Conservation (phyloP, 805 yeast genomes). For the Candida xiaguanensis region DNA sequence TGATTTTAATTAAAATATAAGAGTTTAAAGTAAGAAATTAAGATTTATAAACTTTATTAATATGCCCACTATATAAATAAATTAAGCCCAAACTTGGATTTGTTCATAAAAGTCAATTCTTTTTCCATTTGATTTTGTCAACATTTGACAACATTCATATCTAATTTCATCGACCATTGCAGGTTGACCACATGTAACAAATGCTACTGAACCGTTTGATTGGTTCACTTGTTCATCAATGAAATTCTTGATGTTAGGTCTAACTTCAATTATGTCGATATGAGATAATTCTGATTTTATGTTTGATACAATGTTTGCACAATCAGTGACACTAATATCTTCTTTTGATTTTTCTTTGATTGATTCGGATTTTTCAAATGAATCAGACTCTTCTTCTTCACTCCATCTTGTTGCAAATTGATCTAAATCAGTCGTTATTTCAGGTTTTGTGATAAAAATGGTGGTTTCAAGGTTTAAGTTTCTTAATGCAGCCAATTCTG, state of each 20-base stretch:
- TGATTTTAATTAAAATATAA: too few relatives aligned
- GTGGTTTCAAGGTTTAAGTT: slow-evolving; percentile 21
- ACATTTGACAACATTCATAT: slow-evolving; percentile 43
- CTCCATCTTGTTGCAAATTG: not conserved
- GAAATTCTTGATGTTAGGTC: slow-evolving; percentile 45
- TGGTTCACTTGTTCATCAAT: slow-evolving; percentile 34
- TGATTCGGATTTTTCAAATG: not conserved
- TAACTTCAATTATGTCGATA: slow-evolving; percentile 34
- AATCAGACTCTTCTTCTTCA: not conserved
- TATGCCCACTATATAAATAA: too few relatives aligned
- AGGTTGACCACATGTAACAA: slow-evolving; percentile 64
- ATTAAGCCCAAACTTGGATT: slow-evolving; percentile 59
- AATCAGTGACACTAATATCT: not conserved
- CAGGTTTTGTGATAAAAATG: slow-evolving; percentile 26
- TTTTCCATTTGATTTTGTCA: slow-evolving; percentile 35
- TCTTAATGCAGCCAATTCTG: slow-evolving; percentile 31
- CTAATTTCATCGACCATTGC: slow-evolving; percentile 57
- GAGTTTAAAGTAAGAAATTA: too few relatives aligned
- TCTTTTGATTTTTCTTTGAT: slow-evolving; percentile 1
- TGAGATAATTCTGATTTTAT: slow-evolving; percentile 1
- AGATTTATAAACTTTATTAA: too few relatives aligned
- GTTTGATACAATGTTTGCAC: not conserved
- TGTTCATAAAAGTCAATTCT: slow-evolving; percentile 72
- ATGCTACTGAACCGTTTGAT: slow-evolving; percentile 43
- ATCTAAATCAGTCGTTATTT: slow-evolving; percentile 38